Conservation (phyloP, 352 stramenopile species). For the Pythium rhizo-oryzae region DNA sequence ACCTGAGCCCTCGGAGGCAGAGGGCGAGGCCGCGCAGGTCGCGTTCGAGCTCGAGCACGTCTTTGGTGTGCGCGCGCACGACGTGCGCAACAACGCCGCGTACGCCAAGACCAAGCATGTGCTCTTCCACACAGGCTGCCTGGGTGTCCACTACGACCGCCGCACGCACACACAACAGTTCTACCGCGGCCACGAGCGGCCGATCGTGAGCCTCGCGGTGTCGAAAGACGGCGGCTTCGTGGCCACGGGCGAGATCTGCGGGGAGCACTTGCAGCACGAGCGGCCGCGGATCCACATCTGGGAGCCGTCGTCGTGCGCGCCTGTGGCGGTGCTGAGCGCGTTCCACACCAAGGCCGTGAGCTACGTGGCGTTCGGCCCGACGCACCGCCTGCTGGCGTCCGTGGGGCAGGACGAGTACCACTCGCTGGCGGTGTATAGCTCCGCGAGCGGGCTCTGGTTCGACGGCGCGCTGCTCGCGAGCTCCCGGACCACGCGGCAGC, state of each 20-base stretch:
- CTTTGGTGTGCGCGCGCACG: conserved; percentile 53
- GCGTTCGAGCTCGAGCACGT: too few relatives aligned
- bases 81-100: conserved; percentile 59
- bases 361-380: conserved; percentile 59
- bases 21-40: conserved; percentile 39
- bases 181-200: conserved; percentile 55
- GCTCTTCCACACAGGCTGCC: conserved; percentile 55
- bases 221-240: conserved; percentile 58
- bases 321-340: conserved; percentile 49
- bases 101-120: conserved; percentile 74
- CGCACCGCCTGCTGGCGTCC: conserved; percentile 51
- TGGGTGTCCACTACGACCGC: conserved; percentile 76
- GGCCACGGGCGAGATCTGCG: conserved; percentile 75
- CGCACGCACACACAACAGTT: conserved; percentile 70
- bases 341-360: conserved; percentile 75
- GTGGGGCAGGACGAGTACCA: conserved; percentile 80
- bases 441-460: conserved; percentile 57
- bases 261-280: conserved; percentile 53
- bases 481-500: conserved; percentile 48
- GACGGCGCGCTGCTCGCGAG: conserved; percentile 59
- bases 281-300: conserved; percentile 72
- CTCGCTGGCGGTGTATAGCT: conserved; percentile 71
- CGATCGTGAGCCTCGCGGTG: conserved; percentile 58
- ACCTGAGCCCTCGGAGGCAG: conserved; percentile 37
- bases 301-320: conserved; percentile 62